Percentiles rank a stretch among this genome's conserved stretches.
Conservation (phyloP, 768 basidiomycete species). For the Leccinum pellstonianum region DNA sequence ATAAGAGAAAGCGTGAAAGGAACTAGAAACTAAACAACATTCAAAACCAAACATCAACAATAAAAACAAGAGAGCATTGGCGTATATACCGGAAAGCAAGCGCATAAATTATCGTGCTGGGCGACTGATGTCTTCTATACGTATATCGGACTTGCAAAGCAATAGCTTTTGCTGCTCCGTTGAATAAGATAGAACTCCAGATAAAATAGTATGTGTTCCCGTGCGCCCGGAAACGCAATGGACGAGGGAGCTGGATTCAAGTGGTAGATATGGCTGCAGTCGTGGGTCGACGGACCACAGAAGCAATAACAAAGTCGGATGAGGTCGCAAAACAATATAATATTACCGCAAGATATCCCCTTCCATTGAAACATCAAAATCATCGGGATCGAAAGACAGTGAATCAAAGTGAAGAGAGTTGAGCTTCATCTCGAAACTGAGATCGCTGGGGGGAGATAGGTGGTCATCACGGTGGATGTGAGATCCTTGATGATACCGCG, state of each 20-base stretch:
- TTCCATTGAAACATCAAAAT: constrained; percentile 39
- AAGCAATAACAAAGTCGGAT: background rate
- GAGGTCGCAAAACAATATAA: background rate
- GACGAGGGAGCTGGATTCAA: constrained; percentile 5
- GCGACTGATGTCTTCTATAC: constrained; percentile 11
- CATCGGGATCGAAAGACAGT: constrained; percentile 63
- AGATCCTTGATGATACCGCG: constrained; percentile 5
- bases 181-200: background rate
- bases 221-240: background rate
- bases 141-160: background rate
- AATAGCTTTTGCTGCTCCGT: constrained; percentile 6
- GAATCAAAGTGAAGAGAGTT: constrained; percentile 75
- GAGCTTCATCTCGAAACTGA: constrained; percentile 62
- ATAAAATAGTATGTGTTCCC: background rate
- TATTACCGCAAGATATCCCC: constrained; percentile 15
- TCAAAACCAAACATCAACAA: constrained; percentile 7
- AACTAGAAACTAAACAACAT: constrained; percentile 3
- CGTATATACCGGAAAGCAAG: constrained; percentile 14
- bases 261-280: constrained; percentile 8
- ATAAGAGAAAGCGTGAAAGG: background rate
- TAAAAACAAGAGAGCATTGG: constrained; percentile 15
- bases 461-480: constrained; percentile 2
- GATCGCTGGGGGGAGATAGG: constrained; percentile 31
- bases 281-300: constrained; percentile 1
- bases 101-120: constrained; percentile 14